These are phyloP conservation scores for Selenicereus undatus DNA, from an alignment of 148 eudicot species.

Conservation along the genomic window DNA sequence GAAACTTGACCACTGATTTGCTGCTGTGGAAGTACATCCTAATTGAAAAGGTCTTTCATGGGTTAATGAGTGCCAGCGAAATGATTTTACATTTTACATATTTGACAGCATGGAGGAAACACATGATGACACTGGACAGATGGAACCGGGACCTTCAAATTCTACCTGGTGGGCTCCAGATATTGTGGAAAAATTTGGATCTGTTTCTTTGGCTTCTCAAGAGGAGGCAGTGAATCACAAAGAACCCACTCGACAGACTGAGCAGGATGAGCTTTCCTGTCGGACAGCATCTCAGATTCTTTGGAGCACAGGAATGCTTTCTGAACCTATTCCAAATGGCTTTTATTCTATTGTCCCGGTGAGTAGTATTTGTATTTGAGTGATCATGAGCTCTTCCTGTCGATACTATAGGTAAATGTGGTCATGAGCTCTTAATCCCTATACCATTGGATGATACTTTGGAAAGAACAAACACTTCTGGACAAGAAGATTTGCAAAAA, in stretches of 20 bases:
- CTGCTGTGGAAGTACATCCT: conserved; percentile 18
- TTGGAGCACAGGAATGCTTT: conserved; percentile 86
- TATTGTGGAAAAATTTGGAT: conserved; percentile 67
- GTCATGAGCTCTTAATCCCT: background rate
- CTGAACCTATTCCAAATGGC: conserved; percentile 87
- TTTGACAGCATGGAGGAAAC: conserved; percentile 73
- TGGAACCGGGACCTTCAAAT: conserved; percentile 59
- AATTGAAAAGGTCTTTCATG: conserved; percentile 40
- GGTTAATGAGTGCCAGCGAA: conserved; percentile 41
- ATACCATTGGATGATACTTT: background rate
- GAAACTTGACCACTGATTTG: conserved; percentile 31
- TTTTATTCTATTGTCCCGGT: conserved; percentile 88
- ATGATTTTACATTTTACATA: conserved; percentile 45
- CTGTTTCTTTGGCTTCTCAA: conserved; percentile 68
- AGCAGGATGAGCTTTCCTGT: conserved; percentile 41
- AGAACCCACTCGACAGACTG: conserved; percentile 40
- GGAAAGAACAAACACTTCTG: background rate
- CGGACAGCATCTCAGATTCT: conserved; percentile 74
- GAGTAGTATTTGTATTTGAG: conserved; percentile 28
- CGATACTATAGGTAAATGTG: background rate
- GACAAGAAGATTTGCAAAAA: background rate
- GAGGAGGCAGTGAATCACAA: conserved; percentile 43
- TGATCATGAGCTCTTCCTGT: background rate
- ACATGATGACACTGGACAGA: conserved; percentile 52
- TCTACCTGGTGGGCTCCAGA: conserved; percentile 74